Percentiles rank a stretch among this genome's conserved stretches.
These are phyloP conservation scores for Cercospora janseana DNA, from an alignment of 2,329 filamentous ascomycete genomes.

Conservation along the genomic window DNA sequence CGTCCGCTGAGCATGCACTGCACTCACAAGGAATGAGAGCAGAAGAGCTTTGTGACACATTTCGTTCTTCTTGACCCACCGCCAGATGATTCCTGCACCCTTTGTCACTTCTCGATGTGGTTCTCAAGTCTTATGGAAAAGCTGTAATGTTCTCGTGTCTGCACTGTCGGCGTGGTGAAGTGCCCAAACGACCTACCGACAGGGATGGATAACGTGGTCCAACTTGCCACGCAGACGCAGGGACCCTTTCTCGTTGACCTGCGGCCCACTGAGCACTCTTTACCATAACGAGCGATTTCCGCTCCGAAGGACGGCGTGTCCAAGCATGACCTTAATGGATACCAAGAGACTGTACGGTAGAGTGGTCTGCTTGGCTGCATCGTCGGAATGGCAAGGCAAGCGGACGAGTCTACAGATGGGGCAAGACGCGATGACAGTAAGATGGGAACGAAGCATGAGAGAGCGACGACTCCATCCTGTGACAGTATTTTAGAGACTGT, in stretches of 20 bases:
- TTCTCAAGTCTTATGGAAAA: no score
- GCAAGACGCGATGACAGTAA: constrained; percentile 13
- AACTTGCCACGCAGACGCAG: constrained; percentile 11
- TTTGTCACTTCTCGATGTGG: no score
- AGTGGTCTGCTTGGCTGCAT: constrained; percentile 17
- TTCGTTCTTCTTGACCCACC: constrained; percentile 9
- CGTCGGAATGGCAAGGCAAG: constrained; percentile 5
- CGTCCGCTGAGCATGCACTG: constrained; percentile 19
- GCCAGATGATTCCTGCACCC: no score
- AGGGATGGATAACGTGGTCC: no score
- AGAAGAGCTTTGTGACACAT: constrained; percentile 16
- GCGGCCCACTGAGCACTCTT: no score
- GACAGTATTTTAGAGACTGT: no score
- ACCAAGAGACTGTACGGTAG: constrained; percentile 8
- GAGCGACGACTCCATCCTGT: no score
- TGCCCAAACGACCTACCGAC: no score
- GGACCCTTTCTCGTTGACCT: constrained; percentile 3
- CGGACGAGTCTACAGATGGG: constrained; percentile 14
- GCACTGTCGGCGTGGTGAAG: no score
- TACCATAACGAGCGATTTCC: no score
- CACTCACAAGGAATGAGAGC: constrained; percentile 6
- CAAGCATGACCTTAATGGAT: constrained; percentile 15
- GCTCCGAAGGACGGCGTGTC: not conserved
- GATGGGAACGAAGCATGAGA: no score
- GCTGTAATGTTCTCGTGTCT: no score